phyloP scores from a whole-genome alignment of 768 basidiomycete species.

The Termitomyces sp. region DNA sequence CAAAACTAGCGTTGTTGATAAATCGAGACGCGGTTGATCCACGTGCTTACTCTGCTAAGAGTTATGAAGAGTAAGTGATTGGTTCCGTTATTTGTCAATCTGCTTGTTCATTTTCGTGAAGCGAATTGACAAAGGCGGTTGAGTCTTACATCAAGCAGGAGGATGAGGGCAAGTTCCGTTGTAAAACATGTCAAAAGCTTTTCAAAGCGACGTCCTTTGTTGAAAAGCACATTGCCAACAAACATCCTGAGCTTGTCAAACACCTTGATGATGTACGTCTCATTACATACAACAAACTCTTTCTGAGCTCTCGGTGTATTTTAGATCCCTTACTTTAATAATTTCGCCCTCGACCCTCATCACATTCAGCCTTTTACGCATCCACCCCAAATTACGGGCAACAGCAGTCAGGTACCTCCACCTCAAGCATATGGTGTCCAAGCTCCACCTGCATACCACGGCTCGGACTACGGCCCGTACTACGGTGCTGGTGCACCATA shows the following conservation, averaged over 20 bases:
- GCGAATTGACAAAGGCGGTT: conserved; percentile 75
- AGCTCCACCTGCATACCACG: conserved; percentile 42
- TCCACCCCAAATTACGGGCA: conserved; percentile 64
- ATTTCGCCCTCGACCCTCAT: conserved; percentile 94
- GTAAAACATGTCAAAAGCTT: conserved; percentile 93
- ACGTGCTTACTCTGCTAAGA: conserved; percentile 84
- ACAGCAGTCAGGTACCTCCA: conserved; percentile 62
- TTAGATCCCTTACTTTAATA: conserved; percentile 88
- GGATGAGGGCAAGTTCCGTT: conserved; percentile 95
- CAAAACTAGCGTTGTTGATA: conserved; percentile 77
- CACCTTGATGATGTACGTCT: conserved; percentile 73
- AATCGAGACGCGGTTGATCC: conserved; percentile 79
- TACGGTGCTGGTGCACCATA: conserved; percentile 24
- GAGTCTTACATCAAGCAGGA: conserved; percentile 88
- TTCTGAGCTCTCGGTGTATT: conserved; percentile 8
- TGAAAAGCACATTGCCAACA: conserved; percentile 95
- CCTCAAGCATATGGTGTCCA: conserved; percentile 85
- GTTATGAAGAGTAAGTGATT: conserved; percentile 69
- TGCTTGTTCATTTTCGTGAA: conserved; percentile 24
- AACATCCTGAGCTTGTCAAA: conserved; percentile 84
- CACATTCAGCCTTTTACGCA: conserved; percentile 83
- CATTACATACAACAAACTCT: conserved; percentile 1
- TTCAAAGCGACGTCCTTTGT: conserved; percentile 98
- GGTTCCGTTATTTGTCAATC: background rate
- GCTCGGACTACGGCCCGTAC: conserved; percentile 28